These are phyloP conservation scores for Ophiocordyceps camponoti-rufipedis DNA, from an alignment of 2,329 filamentous ascomycete species.

Conservation along the genomic window DNA sequence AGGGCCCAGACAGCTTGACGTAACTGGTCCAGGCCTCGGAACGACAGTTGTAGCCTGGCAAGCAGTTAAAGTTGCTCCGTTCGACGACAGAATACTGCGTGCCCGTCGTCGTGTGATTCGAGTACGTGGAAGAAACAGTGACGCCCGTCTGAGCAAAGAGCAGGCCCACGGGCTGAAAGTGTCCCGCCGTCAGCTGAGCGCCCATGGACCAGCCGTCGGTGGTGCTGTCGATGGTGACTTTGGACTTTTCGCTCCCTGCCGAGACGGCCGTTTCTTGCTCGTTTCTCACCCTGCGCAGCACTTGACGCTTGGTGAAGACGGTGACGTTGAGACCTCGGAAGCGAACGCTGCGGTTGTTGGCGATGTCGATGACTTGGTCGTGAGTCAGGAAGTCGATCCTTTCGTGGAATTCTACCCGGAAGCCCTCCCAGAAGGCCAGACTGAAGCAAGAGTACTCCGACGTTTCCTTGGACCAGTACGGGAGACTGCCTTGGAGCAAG, in stretches of 20 bases:
- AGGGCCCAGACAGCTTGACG: neutral
- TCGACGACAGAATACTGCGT: neutral
- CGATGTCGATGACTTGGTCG: neutral
- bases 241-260: neutral
- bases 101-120: neutral
- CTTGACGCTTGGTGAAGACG: neutral
- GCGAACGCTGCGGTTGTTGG: neutral
- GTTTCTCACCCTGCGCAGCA: neutral
- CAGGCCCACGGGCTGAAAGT: neutral
- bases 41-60: neutral
- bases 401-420: neutral
- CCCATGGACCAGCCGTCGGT: neutral
- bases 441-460: neutral
- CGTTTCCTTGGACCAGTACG: neutral
- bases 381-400: neutral
- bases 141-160: neutral
- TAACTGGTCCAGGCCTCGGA: neutral
- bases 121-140: neutral
- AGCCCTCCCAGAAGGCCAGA: neutral
- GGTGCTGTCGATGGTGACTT: neutral
- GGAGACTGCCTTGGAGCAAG: neutral
- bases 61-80: neutral
- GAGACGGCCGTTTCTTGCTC: neutral
- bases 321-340: neutral
- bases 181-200: neutral